phyloP scores from a whole-genome alignment of 75 land plant species.

The Cupressus sempervirens region DNA sequence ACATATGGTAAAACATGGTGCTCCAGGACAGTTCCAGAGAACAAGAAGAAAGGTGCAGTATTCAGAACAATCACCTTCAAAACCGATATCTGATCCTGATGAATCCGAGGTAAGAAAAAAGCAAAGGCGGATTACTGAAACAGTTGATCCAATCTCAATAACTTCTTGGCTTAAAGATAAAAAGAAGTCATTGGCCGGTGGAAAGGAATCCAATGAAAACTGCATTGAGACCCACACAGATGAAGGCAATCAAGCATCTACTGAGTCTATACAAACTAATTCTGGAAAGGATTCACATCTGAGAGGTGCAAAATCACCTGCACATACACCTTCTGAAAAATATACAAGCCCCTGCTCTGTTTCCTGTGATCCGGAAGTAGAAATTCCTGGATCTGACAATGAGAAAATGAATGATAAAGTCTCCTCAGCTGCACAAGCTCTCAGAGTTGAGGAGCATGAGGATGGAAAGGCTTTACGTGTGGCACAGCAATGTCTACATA shows the following conservation, averaged over 20 bases:
- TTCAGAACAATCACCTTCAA: conserved; percentile 22
- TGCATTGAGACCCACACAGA: background rate
- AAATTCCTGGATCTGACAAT: background rate
- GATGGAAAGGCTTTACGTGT: conserved; percentile 14
- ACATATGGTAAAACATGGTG: conserved; percentile 33
- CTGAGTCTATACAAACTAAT: background rate
- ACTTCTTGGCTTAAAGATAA: conserved; percentile 14
- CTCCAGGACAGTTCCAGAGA: conserved; percentile 35
- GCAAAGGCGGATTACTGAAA: conserved; percentile 23
- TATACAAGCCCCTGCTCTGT: conserved; percentile 4
- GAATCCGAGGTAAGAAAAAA: conserved; percentile 32
- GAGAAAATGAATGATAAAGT: conserved; percentile 1
- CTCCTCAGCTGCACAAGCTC: conserved; percentile 9
- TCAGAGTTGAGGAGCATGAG: conserved; percentile 9
- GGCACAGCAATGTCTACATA: conserved; percentile 40
- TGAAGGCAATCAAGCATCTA: background rate
- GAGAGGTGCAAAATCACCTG: background rate
- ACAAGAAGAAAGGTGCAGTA: conserved; percentile 51
- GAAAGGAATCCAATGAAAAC: background rate
- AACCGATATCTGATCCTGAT: conserved; percentile 17
- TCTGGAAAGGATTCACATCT: background rate
- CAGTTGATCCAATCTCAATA: conserved; percentile 10
- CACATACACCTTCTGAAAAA: background rate
- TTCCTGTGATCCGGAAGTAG: conserved; percentile 4
- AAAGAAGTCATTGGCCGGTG: conserved; percentile 5